A percentile compares a stretch with the other conserved stretches of the same genome.
Evolutionary conservation across 106 monocot genomes (phyloP).

Genomic region (Acorus calamus): DNA sequence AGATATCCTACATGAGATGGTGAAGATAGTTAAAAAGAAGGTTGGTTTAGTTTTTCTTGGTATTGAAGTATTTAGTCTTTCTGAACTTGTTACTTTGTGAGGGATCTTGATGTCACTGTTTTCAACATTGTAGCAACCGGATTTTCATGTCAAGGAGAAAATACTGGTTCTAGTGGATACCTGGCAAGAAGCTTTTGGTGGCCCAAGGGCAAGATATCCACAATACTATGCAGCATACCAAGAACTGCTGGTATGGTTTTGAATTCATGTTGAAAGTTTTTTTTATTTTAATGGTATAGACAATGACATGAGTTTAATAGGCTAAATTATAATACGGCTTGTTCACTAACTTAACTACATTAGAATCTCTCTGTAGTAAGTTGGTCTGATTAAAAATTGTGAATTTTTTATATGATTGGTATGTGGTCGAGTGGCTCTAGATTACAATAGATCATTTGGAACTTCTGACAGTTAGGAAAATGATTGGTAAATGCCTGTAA

Average conservation of each 20-base stretch:
- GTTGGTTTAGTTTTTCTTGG: slow-evolving; percentile 2
- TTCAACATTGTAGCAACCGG: slow-evolving; percentile 26
- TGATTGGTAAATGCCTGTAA: no score
- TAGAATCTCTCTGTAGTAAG: no score
- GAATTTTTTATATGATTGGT: no score
- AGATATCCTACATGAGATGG: slow-evolving; percentile 25
- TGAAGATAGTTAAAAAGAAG: slow-evolving; percentile 44
- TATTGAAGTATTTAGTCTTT: not conserved
- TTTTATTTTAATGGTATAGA: no score
- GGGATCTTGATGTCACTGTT: not conserved
- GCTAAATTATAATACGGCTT: no score
- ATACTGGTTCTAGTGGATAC: slow-evolving; percentile 39
- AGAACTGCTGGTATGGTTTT: slow-evolving; percentile 54
- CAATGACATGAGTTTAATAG: no score
- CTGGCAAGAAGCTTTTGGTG: slow-evolving; percentile 69
- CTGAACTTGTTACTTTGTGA: not conserved
- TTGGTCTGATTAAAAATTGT: no score
- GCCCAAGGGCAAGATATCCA: slow-evolving; percentile 37
- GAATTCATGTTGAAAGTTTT: no score
- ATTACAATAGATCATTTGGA: no score
- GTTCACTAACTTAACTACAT: no score
- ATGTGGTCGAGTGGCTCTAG: no score
- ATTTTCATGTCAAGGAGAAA: slow-evolving; percentile 68
- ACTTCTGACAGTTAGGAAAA: no score
- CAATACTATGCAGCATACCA: slow-evolving; percentile 54